Conservation (phyloP, 495 filamentous ascomycete genomes). For the Xylaria cubensis region DNA sequence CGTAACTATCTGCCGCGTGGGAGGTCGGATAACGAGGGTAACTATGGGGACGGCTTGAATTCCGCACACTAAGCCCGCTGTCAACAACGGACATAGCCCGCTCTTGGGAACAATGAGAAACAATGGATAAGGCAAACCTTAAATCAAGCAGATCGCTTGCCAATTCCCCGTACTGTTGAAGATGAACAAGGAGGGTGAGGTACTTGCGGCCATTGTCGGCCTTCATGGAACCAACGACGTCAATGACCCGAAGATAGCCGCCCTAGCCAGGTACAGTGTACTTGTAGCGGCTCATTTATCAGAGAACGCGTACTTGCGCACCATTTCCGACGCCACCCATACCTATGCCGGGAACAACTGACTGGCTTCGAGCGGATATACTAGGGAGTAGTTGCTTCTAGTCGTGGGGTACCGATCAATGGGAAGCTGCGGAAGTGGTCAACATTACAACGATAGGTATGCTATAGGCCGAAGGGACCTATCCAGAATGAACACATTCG, state of each 20-base stretch:
- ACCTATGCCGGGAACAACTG: not conserved
- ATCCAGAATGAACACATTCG: not conserved
- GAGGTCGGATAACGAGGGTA: conserved; percentile 21
- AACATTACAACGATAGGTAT: not conserved
- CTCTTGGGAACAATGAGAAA: not conserved
- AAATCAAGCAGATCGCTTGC: not conserved
- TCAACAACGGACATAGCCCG: conserved; percentile 11
- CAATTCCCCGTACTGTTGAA: not conserved
- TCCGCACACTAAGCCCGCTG: conserved; percentile 26
- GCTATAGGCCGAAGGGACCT: not conserved
- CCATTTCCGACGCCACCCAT: conserved; percentile 29
- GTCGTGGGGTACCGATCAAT: not conserved
- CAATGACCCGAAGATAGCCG: conserved; percentile 30
- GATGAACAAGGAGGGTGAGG: not conserved
- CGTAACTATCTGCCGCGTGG: not conserved
- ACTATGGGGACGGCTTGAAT: conserved; percentile 24
- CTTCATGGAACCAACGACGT: conserved; percentile 12
- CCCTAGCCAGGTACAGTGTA: not conserved
- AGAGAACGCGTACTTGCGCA: not conserved
- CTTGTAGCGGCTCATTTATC: not conserved
- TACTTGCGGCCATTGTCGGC: conserved; percentile 19
- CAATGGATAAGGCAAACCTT: not conserved
- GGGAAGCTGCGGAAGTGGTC: conserved; percentile 4
- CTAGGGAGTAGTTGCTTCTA: not conserved
- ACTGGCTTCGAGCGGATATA: conserved; percentile 10